Conservation (phyloP, 2,329 filamentous ascomycete genomes). For the Aureobasidium sp. region DNA sequence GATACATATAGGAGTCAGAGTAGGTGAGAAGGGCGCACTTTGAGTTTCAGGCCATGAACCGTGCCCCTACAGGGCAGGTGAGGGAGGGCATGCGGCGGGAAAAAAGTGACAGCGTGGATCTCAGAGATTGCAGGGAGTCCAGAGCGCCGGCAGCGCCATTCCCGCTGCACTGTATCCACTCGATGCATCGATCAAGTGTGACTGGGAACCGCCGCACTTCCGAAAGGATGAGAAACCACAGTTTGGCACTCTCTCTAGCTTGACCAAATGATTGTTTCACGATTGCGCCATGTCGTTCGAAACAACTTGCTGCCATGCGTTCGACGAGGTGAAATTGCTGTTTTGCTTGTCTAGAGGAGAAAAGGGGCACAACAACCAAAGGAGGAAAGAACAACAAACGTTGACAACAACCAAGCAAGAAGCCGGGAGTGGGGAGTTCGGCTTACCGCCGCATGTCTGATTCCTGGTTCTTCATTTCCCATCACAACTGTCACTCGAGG, state of each 20-base stretch:
- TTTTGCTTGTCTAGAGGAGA: not conserved
- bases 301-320: not conserved
- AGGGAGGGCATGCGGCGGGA: not conserved
- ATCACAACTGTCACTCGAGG: not conserved
- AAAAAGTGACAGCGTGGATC: slow-evolving; percentile 12
- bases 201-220: slow-evolving; percentile 1
- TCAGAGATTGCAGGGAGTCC: slow-evolving; percentile 10
- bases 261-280: slow-evolving; percentile 5
- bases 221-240: slow-evolving; percentile 1
- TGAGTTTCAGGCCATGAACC: slow-evolving; percentile 1
- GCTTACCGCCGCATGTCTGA: not conserved
- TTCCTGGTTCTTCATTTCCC: slow-evolving; percentile 10
- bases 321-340: not conserved
- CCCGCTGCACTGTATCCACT: slow-evolving; percentile 4
- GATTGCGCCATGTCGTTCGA: slow-evolving; percentile 2
- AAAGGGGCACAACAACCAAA: not conserved
- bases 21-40: slow-evolving; percentile 10
- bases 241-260: not conserved
- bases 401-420: not conserved
- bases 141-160: slow-evolving; percentile 11
- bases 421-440: slow-evolving; percentile 1
- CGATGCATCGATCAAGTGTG: not conserved
- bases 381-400: not conserved
- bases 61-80: slow-evolving; percentile 4
- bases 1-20: slow-evolving; percentile 10